Evolutionary conservation across 345 rosid genomes (phyloP).

Genomic region (Pugionium dolabratum): DNA sequence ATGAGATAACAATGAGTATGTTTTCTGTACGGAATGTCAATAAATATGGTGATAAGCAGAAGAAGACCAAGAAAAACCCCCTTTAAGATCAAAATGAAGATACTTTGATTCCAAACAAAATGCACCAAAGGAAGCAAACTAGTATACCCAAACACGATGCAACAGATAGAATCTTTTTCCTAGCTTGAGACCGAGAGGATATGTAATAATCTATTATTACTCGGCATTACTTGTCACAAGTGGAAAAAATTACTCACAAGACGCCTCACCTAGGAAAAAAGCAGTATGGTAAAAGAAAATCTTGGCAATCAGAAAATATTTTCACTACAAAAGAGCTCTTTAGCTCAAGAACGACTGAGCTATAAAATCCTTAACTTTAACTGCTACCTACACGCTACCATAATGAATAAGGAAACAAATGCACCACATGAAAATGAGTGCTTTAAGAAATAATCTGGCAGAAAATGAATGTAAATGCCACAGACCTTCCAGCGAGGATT

Average conservation of each 20-base stretch:
- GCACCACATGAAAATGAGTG: conserved; percentile 15
- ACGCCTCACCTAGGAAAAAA: conserved; percentile 11
- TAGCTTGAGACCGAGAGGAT: background rate
- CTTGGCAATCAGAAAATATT: background rate
- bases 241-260: conserved; percentile 1
- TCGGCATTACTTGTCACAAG: background rate
- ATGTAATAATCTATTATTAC: conserved; percentile 9
- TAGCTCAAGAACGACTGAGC: conserved; percentile 17
- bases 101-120: conserved; percentile 9
- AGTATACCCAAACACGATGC: conserved; percentile 4
- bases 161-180: background rate
- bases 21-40: conserved; percentile 4
- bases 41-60: conserved; percentile 16
- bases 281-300: background rate
- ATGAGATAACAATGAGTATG: conserved; percentile 18
- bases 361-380: conserved; percentile 1
- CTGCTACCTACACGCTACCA: conserved; percentile 22
- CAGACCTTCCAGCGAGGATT: conserved; percentile 83
- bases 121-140: conserved; percentile 12
- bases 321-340: conserved; percentile 3
- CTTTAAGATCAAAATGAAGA: conserved; percentile 12
- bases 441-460: conserved; percentile 17
- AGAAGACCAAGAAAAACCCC: conserved; percentile 14
- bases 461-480: conserved; percentile 15
- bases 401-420: conserved; percentile 22